These are phyloP conservation scores for Aschersonia sp. DNA, from an alignment of 2,329 filamentous ascomycete species.

Conservation along the genomic window DNA sequence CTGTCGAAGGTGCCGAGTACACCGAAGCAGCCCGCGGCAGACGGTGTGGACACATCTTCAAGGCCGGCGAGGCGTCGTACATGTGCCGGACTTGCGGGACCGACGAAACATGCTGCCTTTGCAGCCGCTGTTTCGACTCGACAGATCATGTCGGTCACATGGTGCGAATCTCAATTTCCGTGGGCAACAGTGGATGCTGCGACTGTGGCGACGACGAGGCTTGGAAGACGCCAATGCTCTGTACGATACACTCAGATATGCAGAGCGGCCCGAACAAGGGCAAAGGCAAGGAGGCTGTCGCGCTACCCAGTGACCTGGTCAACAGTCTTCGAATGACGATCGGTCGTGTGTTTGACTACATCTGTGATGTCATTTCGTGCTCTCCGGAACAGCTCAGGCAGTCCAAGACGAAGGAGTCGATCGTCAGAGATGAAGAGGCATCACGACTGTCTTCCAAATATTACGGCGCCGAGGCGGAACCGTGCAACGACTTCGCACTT, in stretches of 20 bases:
- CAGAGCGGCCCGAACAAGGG: conserved; percentile 37
- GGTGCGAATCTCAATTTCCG: conserved; percentile 75
- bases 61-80: conserved; percentile 84
- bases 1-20: conserved; percentile 89
- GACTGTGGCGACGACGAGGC: conserved; percentile 95
- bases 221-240: conserved; percentile 76
- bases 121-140: conserved; percentile 84
- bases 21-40: conserved; percentile 83
- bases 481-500: conserved; percentile 55
- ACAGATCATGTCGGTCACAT: conserved; percentile 91
- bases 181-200: conserved; percentile 89
- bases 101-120: conserved; percentile 91
- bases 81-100: conserved; percentile 85
- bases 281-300: conserved; percentile 43
- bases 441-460: conserved; percentile 58
- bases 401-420: conserved; percentile 67
- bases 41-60: conserved; percentile 95
- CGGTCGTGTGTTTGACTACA: conserved; percentile 74
- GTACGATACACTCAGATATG: conserved; percentile 73
- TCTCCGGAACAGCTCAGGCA: conserved; percentile 88
- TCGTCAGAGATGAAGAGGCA: conserved; percentile 64
- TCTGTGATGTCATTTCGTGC: conserved; percentile 96
- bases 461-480: conserved; percentile 45
- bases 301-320: conserved; percentile 60
- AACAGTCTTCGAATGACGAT: conserved; percentile 75